Evolutionary conservation across 2,329 filamentous ascomycete species (phyloP).

Genomic region (Colletotrichum musae): DNA sequence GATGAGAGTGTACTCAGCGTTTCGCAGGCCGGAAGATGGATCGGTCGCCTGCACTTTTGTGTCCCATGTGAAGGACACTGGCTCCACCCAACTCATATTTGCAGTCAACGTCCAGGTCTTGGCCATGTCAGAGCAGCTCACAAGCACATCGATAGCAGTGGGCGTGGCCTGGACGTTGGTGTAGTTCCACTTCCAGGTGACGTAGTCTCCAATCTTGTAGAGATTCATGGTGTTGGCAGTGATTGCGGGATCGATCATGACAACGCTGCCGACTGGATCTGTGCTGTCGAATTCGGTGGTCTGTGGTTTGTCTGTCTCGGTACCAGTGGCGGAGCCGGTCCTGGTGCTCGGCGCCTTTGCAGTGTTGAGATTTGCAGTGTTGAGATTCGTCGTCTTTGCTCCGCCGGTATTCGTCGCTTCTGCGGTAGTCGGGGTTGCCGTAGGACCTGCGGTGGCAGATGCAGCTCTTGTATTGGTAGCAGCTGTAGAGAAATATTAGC

Average conservation of each 20-base stretch:
- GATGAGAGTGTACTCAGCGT: slow-evolving; percentile 72
- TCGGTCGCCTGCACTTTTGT: slow-evolving; percentile 64
- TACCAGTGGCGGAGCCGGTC: slow-evolving; percentile 46
- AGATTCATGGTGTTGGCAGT: slow-evolving; percentile 56
- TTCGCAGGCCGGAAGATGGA: slow-evolving; percentile 62
- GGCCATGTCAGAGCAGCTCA: slow-evolving; percentile 67
- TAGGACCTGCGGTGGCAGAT: slow-evolving; percentile 37
- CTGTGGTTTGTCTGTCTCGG: slow-evolving; percentile 45
- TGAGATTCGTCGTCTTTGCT: slow-evolving; percentile 55
- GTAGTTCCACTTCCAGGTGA: slow-evolving; percentile 77
- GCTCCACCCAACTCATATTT: slow-evolving; percentile 72
- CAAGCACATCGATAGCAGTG: slow-evolving; percentile 72
- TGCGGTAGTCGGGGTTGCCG: slow-evolving; percentile 41
- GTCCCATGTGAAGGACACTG: slow-evolving; percentile 69
- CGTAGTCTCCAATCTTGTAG: slow-evolving; percentile 72
- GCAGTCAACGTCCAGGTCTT: slow-evolving; percentile 73
- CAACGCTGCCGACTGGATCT: slow-evolving; percentile 65
- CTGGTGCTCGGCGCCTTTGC: slow-evolving; percentile 46
- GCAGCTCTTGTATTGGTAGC: slow-evolving; percentile 28
- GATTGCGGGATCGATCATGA: slow-evolving; percentile 38
- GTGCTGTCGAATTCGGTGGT: slow-evolving; percentile 61
- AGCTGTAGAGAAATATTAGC: slow-evolving; percentile 22
- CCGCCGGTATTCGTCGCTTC: slow-evolving; percentile 45
- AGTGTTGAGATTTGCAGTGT: slow-evolving; percentile 61
- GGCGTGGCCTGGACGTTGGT: slow-evolving; percentile 71